A percentile compares a stretch with the other conserved stretches of the same genome.
Evolutionary conservation across 306 rosid genomes (phyloP).

Genomic region (Parietaria judaica): DNA sequence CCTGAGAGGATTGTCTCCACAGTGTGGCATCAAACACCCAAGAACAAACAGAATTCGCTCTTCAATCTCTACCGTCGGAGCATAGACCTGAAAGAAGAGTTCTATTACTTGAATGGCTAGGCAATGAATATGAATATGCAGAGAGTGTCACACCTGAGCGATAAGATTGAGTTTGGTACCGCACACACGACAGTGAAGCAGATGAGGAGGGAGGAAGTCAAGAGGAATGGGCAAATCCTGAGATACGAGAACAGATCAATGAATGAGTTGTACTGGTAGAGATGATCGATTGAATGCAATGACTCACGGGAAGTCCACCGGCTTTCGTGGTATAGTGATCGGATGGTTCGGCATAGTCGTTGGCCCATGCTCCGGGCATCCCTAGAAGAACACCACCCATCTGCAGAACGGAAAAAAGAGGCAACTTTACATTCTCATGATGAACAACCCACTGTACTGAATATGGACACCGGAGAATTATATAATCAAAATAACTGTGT

Average conservation of each 20-base stretch:
- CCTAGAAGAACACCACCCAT: conserved; percentile 52
- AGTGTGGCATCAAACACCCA: conserved; percentile 50
- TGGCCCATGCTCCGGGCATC: conserved; percentile 81
- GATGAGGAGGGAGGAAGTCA: conserved; percentile 24
- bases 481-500: too few relatives aligned
- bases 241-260: not conserved
- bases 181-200: conserved; percentile 51
- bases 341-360: conserved; percentile 39
- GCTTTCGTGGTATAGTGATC: conserved; percentile 69
- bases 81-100: conserved; percentile 38
- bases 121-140: not conserved
- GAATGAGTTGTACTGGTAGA: too few relatives aligned
- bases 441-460: too few relatives aligned
- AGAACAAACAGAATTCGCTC: conserved; percentile 62
- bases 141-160: conserved; percentile 40
- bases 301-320: conserved; percentile 83
- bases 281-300: too few relatives aligned
- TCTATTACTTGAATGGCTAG: not conserved
- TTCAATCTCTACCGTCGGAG: conserved; percentile 45
- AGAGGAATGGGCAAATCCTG: conserved; percentile 69
- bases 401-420: not conserved
- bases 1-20: conserved; percentile 47
- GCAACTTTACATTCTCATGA: too few relatives aligned
- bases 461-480: too few relatives aligned
- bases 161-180: conserved; percentile 44